Base-by-base conservation (phyloP, 2,329 filamentous ascomycete genomes). In the Metarhizium anisopliae region DNA sequence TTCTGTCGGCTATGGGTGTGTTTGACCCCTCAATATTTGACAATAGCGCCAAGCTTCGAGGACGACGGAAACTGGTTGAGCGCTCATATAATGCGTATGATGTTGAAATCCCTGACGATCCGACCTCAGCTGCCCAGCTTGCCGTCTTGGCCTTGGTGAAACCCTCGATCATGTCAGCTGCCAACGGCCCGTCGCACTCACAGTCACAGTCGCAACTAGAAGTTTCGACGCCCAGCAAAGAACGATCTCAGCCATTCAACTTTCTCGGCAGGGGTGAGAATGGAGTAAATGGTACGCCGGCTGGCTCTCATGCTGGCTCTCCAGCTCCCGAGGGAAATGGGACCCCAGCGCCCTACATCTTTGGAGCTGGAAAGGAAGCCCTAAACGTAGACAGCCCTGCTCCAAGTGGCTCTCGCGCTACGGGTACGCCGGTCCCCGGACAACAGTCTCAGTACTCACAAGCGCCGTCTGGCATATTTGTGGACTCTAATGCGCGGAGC, bases 61-160 rank as follows among this genome's bases (percentile, higher is more conserved):
- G 89, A 47, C 84, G 93, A 52, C 83, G 90, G 61, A 91, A 87
- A 65, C 77, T 97, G 25, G 84, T 97, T 36, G 86, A 90, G 55
- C 86, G 89, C 42, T 96, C 93, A 0, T 91, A 92, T 64, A 95
- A 99, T 67, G 84, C 95, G 13, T 99, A 99, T 70, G 94, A 97
- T 59, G 85, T 87, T 32, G 87, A 93, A 36, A 70, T 81, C 13
- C 90, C 92, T 0, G 95, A 97, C 68, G 94, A 99, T 66, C 94
- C 94, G 1, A 76, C 85, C 1, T 96, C 94, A 0, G 79, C 85
- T 8, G 93, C 94, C 4, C 94, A 99, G 71, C 76, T 90, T 8
- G 86, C 77, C 25, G 80, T 86, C 42, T 68, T 86, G 30, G 77
- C 78, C 0, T 72, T 79, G 36, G 80, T 84, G 59, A 82, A 84